Conservation (phyloP, 2,329 filamentous ascomycete species). For the Pleurostoma richardsiae region DNA sequence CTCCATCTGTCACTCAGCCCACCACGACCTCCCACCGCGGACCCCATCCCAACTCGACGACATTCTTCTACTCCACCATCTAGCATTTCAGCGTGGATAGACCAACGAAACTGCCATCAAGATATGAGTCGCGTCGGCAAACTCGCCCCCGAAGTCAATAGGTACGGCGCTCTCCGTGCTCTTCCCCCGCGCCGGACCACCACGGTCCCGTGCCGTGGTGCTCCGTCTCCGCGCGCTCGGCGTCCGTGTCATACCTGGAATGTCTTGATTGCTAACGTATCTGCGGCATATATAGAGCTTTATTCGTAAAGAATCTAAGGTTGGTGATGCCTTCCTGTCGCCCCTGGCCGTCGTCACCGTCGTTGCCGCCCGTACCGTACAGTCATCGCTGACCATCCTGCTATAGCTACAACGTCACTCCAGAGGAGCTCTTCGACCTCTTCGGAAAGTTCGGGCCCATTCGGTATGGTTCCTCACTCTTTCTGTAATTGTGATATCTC, state of each 20-base stretch:
- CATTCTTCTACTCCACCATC: background rate
- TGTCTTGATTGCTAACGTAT: conserved; percentile 15
- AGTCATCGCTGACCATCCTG: conserved; percentile 38
- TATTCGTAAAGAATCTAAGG: conserved; percentile 99
- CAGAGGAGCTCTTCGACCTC: conserved; percentile 96
- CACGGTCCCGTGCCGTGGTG: background rate
- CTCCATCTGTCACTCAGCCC: too few relatives aligned
- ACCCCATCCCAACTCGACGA: too few relatives aligned
- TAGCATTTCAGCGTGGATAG: conserved; percentile 7
- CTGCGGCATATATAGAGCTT: conserved; percentile 61
- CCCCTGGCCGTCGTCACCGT: too few relatives aligned
- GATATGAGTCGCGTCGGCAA: conserved; percentile 95
- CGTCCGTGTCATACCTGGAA: too few relatives aligned
- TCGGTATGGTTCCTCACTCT: conserved; percentile 56
- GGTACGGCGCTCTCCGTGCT: conserved; percentile 52
- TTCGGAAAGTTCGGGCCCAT: conserved; percentile 97
- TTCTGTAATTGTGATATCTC: conserved; percentile 12
- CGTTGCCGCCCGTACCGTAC: conserved; percentile 46
- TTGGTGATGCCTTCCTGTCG: conserved; percentile 30
- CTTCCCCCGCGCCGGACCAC: conserved; percentile 9
- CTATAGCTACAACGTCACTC: conserved; percentile 92
- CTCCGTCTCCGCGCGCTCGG: too few relatives aligned
- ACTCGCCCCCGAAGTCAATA: conserved; percentile 99
- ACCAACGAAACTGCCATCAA: conserved; percentile 39
- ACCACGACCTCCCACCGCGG: too few relatives aligned